phyloP scores from a whole-genome alignment of 805 yeast species.

The Hemisphaericaspora nanyangensis region DNA sequence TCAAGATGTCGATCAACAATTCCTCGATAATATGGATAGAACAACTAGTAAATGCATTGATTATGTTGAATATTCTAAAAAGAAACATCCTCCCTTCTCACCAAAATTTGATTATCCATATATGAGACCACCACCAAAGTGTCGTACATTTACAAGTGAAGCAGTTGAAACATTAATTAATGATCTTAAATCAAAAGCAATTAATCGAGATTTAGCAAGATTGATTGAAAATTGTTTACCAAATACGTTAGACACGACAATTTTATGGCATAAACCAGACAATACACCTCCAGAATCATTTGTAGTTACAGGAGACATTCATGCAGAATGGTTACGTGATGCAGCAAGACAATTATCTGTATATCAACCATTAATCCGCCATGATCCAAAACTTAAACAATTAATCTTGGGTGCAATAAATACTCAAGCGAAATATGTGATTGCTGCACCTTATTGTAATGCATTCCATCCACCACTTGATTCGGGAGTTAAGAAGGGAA shows the following conservation, averaged over 20 bases:
- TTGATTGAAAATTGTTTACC: slow-evolving; percentile 81
- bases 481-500: slow-evolving; percentile 45
- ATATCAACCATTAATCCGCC: slow-evolving; percentile 56
- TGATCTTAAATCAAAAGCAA: slow-evolving; percentile 47
- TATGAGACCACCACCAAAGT: slow-evolving; percentile 69
- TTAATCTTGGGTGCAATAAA: slow-evolving; percentile 75
- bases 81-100: slow-evolving; percentile 54
- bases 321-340: slow-evolving; percentile 91
- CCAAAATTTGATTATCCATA: slow-evolving; percentile 60
- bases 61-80: slow-evolving; percentile 57
- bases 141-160: slow-evolving; percentile 67
- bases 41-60: slow-evolving; percentile 46
- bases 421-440: slow-evolving; percentile 67
- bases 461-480: slow-evolving; percentile 83
- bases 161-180: slow-evolving; percentile 59
- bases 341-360: slow-evolving; percentile 79
- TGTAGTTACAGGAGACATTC: slow-evolving; percentile 87
- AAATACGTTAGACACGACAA: slow-evolving; percentile 83
- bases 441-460: slow-evolving; percentile 75
- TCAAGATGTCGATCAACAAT: slow-evolving; percentile 7
- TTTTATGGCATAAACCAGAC: slow-evolving; percentile 56
- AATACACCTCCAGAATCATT: slow-evolving; percentile 51
- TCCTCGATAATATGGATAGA: slow-evolving; percentile 16
- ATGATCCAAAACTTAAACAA: slow-evolving; percentile 47
- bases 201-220: slow-evolving; percentile 65